These are phyloP conservation scores for Skeletonema tropicum DNA, from an alignment of 108 stramenopile species.

Conservation along the genomic window DNA sequence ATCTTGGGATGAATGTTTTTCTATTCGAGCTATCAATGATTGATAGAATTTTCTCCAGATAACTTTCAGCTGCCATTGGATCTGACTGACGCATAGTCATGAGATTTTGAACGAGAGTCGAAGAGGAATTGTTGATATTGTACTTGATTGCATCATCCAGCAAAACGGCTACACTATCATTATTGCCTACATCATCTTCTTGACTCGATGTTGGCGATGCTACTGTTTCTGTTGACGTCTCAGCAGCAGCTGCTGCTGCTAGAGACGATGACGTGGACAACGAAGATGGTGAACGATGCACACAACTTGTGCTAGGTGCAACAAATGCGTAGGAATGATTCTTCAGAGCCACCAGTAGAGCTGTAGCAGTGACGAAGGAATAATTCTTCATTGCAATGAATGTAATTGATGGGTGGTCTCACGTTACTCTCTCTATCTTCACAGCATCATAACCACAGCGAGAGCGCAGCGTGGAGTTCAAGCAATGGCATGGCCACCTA, in stretches of 20 bases:
- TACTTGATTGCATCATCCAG: conserved; percentile 14
- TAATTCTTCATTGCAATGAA: neutral
- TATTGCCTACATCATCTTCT: neutral
- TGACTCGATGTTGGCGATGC: neutral
- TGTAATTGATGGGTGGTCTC: neutral
- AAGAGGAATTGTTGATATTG: conserved; percentile 14
- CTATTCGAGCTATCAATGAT: conserved; percentile 1
- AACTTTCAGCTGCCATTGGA: neutral
- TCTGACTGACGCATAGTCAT: conserved; percentile 2
- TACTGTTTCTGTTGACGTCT: neutral
- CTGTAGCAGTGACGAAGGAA: neutral
- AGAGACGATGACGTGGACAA: neutral
- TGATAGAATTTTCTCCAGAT: conserved; percentile 6
- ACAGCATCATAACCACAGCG: too few relatives aligned
- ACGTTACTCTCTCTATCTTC: too few relatives aligned
- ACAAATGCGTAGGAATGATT: neutral
- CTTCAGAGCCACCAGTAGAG: neutral
- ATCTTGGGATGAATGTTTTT: conserved; percentile 48
- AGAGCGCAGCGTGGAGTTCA: too few relatives aligned
- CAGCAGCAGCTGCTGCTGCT: neutral
- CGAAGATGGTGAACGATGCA: neutral
- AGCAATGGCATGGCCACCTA: too few relatives aligned
- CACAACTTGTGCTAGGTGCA: neutral
- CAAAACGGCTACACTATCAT: neutral
- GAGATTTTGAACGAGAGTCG: conserved; percentile 2